Conservation (phyloP, 2,329 filamentous ascomycete genomes). For the Hymenoscyphus scutula region DNA sequence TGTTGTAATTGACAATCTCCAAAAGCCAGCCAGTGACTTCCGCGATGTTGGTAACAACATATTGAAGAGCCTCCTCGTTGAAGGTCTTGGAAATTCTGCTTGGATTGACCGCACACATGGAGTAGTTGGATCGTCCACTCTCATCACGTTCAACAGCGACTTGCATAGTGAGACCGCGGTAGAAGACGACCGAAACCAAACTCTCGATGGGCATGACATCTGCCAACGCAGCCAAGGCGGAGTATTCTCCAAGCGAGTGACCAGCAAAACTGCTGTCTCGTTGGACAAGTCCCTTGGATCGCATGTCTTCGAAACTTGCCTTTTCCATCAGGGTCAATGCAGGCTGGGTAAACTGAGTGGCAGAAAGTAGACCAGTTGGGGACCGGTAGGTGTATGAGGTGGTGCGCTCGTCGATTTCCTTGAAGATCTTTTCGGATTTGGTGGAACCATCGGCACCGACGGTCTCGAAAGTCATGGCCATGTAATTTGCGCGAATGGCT, state of each 20-base stretch:
- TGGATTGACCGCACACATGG: constrained; percentile 98
- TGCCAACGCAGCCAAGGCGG: constrained; percentile 88
- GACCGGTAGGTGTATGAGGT: constrained; percentile 97
- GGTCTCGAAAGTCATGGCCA: constrained; percentile 99
- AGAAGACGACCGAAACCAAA: constrained; percentile 97
- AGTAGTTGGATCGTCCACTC: constrained; percentile 92
- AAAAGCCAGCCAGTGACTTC: constrained; percentile 93
- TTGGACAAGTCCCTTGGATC: constrained; percentile 91
- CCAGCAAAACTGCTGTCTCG: constrained; percentile 96
- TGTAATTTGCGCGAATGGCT: constrained; percentile 97
- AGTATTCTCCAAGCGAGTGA: constrained; percentile 98
- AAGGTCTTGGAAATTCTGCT: constrained; percentile 98
- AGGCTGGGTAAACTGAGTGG: constrained; percentile 97
- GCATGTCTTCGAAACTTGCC: constrained; percentile 99
- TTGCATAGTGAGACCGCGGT: constrained; percentile 98
- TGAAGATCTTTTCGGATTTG: constrained; percentile 99
- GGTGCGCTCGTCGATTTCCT: constrained; percentile 90
- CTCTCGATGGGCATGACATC: constrained; percentile 99
- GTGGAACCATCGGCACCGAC: constrained; percentile 86
- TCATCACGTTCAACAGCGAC: constrained; percentile 97
- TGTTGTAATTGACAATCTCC: constrained; percentile 95
- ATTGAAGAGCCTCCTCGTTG: constrained; percentile 95
- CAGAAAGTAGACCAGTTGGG: constrained; percentile 88
- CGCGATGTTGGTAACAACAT: constrained; percentile 91
- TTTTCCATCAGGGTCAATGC: constrained; percentile 99